Evolutionary conservation across 352 stramenopile genomes (phyloP), one percentile per base, ranked within the genome.

Genomic region (Peronospora tabacina): DNA sequence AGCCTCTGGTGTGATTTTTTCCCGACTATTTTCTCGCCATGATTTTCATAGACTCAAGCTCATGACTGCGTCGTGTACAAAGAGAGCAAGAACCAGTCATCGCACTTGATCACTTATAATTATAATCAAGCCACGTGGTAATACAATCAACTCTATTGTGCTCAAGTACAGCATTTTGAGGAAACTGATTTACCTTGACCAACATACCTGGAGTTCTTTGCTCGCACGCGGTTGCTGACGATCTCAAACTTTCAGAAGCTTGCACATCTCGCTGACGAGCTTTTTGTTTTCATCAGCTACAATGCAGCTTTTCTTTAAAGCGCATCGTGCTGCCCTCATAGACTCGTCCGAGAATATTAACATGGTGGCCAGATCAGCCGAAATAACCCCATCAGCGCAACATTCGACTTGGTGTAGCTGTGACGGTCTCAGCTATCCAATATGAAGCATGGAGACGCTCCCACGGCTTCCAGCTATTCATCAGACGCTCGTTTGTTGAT

Each of bases 201-300:
- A 5, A 22, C 19, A 22, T 22, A 3, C 19, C 3, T 22, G 1
- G 19, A 22, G 19, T 22, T 5, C 22, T 26, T 26, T 59, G 32
- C 44, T 59, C n/a, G 3, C 16, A 33, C 49, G 36, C 26, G 44
- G 45, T 33, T 73, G 7, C 59, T 72, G 32, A 75, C 55, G 7
- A 68, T 72, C 48, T 52, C 44, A 85, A 87, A 16, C 77, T 73
- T 51, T 82, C 80, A 15, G 75, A 67, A 1, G 79, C 79, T 35
- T 87, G 65, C n/a, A 93, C 61, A 96, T 95, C 60, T 95, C 82
- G 22, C 77, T 66, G 20, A 79, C 80, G 36, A 95, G 87, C 50
- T 75, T 86, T 49, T 88, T 82, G 48, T 96, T 85, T 95, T 82
- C 49, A 95, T 95, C 43, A 95, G 75, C 49, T 91, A 76, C 46